Conservation (phyloP, 805 yeast species). For the Candida mattraensis region DNA sequence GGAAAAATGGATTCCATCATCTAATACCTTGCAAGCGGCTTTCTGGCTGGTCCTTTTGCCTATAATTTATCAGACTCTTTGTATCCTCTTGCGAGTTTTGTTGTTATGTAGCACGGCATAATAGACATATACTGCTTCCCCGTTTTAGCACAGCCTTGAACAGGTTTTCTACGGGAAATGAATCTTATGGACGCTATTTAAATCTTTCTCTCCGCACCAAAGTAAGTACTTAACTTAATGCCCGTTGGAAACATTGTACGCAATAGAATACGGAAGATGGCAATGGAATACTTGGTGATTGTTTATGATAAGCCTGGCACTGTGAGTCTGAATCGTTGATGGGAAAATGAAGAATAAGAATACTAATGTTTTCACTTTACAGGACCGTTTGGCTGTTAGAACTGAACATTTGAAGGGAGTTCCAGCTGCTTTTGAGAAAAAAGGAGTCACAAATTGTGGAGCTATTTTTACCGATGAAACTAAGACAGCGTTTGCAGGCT, state of each 20-base stretch:
- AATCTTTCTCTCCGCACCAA: no score
- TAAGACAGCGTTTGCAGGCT: slow-evolving; percentile 61
- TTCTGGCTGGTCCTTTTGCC: slow-evolving; percentile 4
- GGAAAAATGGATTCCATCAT: slow-evolving; percentile 89
- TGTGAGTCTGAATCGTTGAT: slow-evolving; percentile 17
- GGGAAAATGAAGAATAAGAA: no score
- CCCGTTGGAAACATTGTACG: no score
- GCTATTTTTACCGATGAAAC: slow-evolving; percentile 51
- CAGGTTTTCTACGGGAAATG: no score
- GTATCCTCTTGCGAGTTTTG: no score
- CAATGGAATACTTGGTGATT: slow-evolving; percentile 64
- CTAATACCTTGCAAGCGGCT: slow-evolving; percentile 32
- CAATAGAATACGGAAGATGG: slow-evolving; percentile 11
- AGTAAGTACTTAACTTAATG: no score
- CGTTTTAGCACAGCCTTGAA: no score
- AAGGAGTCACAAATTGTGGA: slow-evolving; percentile 51
- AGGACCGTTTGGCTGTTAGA: slow-evolving; percentile 53
- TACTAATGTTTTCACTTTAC: background rate
- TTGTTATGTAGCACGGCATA: no score
- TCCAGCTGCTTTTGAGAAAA: slow-evolving; percentile 36
- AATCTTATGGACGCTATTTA: no score
- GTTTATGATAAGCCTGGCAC: slow-evolving; percentile 68
- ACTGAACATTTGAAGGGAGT: slow-evolving; percentile 52
- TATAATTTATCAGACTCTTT: slow-evolving; percentile 10
- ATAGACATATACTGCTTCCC: no score